Conservation (phyloP, 345 rosid genomes). For the Eucalyptus curtisii region DNA sequence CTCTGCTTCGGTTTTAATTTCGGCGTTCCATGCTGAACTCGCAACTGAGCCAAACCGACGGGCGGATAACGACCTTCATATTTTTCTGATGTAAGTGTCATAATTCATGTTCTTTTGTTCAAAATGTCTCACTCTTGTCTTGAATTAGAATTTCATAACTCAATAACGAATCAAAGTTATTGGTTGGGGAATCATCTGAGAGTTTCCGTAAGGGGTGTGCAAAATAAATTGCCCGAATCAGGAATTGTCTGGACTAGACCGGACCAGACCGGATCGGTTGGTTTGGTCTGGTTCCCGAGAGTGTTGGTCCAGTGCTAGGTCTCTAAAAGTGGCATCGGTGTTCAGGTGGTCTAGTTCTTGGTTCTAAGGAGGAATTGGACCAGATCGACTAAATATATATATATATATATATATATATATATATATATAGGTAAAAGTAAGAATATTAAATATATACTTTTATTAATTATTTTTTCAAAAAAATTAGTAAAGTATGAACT, state of each 20-base stretch:
- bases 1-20: not conserved
- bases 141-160: not conserved
- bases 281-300: rapidly evolving
- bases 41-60: not conserved
- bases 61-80: not conserved
- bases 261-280: rapidly evolving
- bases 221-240: rapidly evolving
- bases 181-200: rapidly evolving
- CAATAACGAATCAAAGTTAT: rapidly evolving
- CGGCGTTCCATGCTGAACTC: not conserved
- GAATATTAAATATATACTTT: too few species aligned
- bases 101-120: not conserved
- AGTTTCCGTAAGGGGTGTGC: rapidly evolving
- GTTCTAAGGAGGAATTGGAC: rapidly evolving
- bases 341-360: rapidly evolving
- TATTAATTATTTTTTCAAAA: too few species aligned
- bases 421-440: too few species aligned
- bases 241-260: rapidly evolving
- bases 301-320: rapidly evolving
- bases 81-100: not conserved
- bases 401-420: too few species aligned
- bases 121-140: not conserved
- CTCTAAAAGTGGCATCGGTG: rapidly evolving
- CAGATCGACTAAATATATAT: rapidly evolving
- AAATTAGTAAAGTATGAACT: rapidly evolving